Conservation (phyloP, 805 yeast species). For the Zygosaccharomyces gambellarensis region DNA sequence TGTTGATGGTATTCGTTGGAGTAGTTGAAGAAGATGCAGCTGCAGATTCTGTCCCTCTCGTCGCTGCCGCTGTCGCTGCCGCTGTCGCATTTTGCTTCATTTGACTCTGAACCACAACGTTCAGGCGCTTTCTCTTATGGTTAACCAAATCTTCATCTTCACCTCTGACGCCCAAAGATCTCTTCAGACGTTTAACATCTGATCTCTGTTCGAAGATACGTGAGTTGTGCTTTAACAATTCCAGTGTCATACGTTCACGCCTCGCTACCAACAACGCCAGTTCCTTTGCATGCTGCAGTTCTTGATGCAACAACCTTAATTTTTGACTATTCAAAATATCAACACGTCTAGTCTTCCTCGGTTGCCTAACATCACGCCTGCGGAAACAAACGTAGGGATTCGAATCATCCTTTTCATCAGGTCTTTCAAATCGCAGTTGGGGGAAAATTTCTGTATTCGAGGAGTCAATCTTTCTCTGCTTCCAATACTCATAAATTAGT, state of each 20-base stretch:
- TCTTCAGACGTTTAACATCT: slow-evolving; percentile 65
- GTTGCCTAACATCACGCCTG: slow-evolving; percentile 90
- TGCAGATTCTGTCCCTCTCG: not conserved
- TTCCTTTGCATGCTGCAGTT: slow-evolving; percentile 69
- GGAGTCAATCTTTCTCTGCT: slow-evolving; percentile 59
- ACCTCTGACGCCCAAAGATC: slow-evolving; percentile 70
- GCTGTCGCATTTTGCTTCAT: slow-evolving; percentile 18
- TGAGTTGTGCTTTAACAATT: slow-evolving; percentile 56
- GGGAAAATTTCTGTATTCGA: slow-evolving; percentile 72
- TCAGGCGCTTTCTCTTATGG: slow-evolving; percentile 56
- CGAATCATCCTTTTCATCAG: slow-evolving; percentile 80
- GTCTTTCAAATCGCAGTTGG: slow-evolving; percentile 75
- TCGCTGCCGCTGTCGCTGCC: slow-evolving; percentile 19
- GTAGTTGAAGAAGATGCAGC: slow-evolving; percentile 18
- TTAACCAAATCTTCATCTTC: slow-evolving; percentile 80
- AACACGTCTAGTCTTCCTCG: slow-evolving; percentile 92
- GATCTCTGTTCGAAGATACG: slow-evolving; percentile 70
- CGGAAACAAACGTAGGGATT: slow-evolving; percentile 96
- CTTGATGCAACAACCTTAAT: slow-evolving; percentile 64
- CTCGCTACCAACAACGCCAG: slow-evolving; percentile 65
- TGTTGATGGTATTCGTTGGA: slow-evolving; percentile 14
- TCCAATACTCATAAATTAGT: slow-evolving; percentile 77
- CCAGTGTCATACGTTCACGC: slow-evolving; percentile 46
- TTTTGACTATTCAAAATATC: slow-evolving; percentile 88
- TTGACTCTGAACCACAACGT: slow-evolving; percentile 21